Evolutionary conservation across 495 filamentous ascomycete species (phyloP).

Genomic region (Pyronema omphalodes): DNA sequence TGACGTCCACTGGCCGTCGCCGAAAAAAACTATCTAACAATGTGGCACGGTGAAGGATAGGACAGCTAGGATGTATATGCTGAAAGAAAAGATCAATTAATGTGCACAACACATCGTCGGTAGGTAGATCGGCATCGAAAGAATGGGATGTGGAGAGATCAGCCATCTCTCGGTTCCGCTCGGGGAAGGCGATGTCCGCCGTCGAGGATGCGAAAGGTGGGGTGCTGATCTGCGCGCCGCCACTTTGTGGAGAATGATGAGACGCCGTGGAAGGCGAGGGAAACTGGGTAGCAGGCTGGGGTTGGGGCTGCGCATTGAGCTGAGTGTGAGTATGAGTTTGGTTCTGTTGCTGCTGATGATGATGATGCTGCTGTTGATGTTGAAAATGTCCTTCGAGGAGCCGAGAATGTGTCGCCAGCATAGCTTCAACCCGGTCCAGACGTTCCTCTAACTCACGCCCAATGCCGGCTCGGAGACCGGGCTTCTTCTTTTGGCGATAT

Average conservation of each 20-base stretch:
- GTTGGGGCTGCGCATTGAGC: background rate
- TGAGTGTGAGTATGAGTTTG: slow-evolving; percentile 4
- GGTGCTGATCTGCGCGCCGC: background rate
- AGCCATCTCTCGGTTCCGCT: slow-evolving; percentile 16
- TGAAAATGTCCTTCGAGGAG: slow-evolving; percentile 26
- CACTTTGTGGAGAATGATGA: slow-evolving; percentile 14
- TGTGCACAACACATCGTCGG: slow-evolving; percentile 65
- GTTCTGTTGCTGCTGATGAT: slow-evolving; percentile 8
- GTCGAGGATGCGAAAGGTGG: slow-evolving; percentile 25
- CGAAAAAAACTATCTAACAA: slow-evolving; percentile 72
- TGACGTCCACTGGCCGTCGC: slow-evolving; percentile 39
- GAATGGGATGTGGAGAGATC: slow-evolving; percentile 27
- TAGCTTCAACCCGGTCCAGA: slow-evolving; percentile 38
- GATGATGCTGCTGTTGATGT: slow-evolving; percentile 23
- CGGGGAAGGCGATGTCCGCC: slow-evolving; percentile 16
- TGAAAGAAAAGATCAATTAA: slow-evolving; percentile 78
- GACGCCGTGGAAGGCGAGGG: slow-evolving; percentile 19
- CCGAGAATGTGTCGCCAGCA: slow-evolving; percentile 31
- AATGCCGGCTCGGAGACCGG: slow-evolving; percentile 54
- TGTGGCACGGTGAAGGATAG: slow-evolving; percentile 63
- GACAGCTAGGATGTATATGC: slow-evolving; percentile 80
- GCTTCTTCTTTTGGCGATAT: slow-evolving; percentile 24
- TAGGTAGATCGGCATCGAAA: slow-evolving; percentile 58
- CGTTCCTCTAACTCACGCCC: slow-evolving; percentile 74
- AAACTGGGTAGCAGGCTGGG: slow-evolving; percentile 15